Evolutionary conservation across 306 rosid genomes (phyloP).

Genomic region (Phaseolus lunatus): DNA sequence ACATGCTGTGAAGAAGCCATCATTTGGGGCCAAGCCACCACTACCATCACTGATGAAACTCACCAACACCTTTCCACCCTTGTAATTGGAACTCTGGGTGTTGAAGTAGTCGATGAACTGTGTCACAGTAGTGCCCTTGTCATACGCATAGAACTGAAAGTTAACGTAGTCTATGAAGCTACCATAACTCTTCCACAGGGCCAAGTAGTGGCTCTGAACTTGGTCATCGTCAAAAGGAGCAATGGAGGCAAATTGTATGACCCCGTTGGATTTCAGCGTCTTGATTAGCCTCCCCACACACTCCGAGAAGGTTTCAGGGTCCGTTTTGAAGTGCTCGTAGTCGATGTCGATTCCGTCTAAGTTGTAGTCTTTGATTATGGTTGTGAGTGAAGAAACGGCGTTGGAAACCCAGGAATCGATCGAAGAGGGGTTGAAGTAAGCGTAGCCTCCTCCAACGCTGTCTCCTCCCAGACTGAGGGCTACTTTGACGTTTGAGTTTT

Average conservation of each 20-base stretch:
- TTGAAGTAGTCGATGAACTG: slow-evolving; percentile 67
- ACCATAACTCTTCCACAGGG: slow-evolving; percentile 75
- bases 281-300: slow-evolving; percentile 66
- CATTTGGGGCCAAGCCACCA: slow-evolving; percentile 62
- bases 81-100: slow-evolving; percentile 64
- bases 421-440: slow-evolving; percentile 67
- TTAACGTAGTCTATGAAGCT: slow-evolving; percentile 76
- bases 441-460: slow-evolving; percentile 42
- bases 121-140: slow-evolving; percentile 61
- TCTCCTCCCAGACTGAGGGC: slow-evolving; percentile 80
- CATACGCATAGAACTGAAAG: slow-evolving; percentile 87
- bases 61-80: slow-evolving; percentile 69
- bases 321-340: slow-evolving; percentile 71
- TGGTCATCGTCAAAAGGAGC: slow-evolving; percentile 74
- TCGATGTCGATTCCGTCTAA: slow-evolving; percentile 81
- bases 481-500: slow-evolving; percentile 72
- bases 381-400: slow-evolving; percentile 78
- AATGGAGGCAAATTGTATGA: slow-evolving; percentile 71
- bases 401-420: slow-evolving; percentile 80
- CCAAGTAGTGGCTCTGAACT: slow-evolving; percentile 72
- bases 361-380: slow-evolving; percentile 60
- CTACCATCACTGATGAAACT: slow-evolving; percentile 73
- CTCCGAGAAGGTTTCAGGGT: slow-evolving; percentile 67
- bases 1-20: slow-evolving; percentile 76
- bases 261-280: slow-evolving; percentile 61